These are phyloP conservation scores for Saxophila tyrrhenica DNA, from an alignment of 495 filamentous ascomycete species.

Conservation along the genomic window DNA sequence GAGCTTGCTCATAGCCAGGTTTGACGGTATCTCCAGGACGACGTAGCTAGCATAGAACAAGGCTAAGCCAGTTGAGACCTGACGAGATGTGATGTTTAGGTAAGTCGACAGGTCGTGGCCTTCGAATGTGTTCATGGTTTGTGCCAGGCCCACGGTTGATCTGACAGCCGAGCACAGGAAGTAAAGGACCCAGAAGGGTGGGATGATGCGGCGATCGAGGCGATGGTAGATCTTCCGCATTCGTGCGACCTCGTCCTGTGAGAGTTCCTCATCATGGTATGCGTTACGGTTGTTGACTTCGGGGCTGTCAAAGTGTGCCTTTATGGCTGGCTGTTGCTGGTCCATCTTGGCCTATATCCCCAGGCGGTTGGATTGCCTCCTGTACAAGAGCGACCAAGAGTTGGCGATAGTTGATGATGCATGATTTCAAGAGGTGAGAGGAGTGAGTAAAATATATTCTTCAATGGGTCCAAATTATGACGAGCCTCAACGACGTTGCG, in stretches of 20 bases:
- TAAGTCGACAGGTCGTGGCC: conserved; percentile 58
- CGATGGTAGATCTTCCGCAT: not conserved
- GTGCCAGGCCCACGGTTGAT: conserved; percentile 79
- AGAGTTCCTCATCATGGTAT: not conserved
- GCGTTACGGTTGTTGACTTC: not conserved
- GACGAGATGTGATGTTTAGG: conserved; percentile 53
- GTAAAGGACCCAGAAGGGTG: conserved; percentile 85
- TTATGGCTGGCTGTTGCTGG: not conserved
- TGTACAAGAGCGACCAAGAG: too few relatives aligned
- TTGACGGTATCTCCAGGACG: conserved; percentile 78
- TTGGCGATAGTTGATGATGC: too few relatives aligned
- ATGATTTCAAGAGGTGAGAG: too few relatives aligned
- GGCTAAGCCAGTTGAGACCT: conserved; percentile 72
- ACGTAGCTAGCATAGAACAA: conserved; percentile 90
- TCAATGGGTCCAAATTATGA: not conserved
- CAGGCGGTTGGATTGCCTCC: too few relatives aligned
- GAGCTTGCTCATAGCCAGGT: conserved; percentile 75
- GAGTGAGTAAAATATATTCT: too few relatives aligned
- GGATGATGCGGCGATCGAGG: conserved; percentile 2
- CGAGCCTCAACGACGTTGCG: not conserved
- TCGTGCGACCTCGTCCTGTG: not conserved
- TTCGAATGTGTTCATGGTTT: conserved; percentile 69
- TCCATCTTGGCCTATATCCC: too few relatives aligned
- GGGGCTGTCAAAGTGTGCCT: not conserved
- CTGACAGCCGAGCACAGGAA: conserved; percentile 86